phyloP scores from a whole-genome alignment of 192 early-diverging fungal species.

The Coemansia sp. region DNA sequence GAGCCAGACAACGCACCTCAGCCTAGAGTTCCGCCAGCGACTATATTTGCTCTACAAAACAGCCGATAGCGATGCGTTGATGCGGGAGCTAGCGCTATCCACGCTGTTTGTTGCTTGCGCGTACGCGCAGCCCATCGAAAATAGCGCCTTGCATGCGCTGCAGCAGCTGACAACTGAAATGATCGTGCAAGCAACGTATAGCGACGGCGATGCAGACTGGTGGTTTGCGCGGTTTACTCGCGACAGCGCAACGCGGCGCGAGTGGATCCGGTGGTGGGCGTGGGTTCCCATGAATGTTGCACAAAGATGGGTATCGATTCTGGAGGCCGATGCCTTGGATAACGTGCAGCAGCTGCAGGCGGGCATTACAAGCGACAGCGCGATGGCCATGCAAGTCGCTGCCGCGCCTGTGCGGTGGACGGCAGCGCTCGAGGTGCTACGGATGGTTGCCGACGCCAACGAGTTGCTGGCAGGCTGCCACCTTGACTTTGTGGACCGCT shows the following conservation, averaged over 20 bases:
- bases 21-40: background rate
- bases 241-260: conserved; percentile 22
- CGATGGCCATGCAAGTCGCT: conserved; percentile 19
- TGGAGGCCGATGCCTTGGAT: conserved; percentile 27
- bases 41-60: background rate
- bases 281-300: conserved; percentile 25
- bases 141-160: background rate
- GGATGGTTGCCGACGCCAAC: conserved; percentile 29
- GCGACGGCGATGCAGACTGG: background rate
- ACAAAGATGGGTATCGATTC: conserved; percentile 20
- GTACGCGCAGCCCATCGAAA: background rate
- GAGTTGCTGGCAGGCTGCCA: conserved; percentile 5
- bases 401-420: conserved; percentile 26
- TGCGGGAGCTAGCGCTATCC: conserved; percentile 21
- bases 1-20: background rate
- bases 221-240: conserved; percentile 36
- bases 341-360: conserved; percentile 12
- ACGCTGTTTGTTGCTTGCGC: conserved; percentile 14
- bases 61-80: background rate
- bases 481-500: conserved; percentile 9
- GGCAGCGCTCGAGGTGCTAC: conserved; percentile 44
- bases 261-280: conserved; percentile 50
- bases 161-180: conserved; percentile 19
- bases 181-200: conserved; percentile 10
- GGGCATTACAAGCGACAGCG: conserved; percentile 25